Evolutionary conservation across 2,329 filamentous ascomycete genomes (phyloP).

Genomic region (Pseudogymnoascus sp.): DNA sequence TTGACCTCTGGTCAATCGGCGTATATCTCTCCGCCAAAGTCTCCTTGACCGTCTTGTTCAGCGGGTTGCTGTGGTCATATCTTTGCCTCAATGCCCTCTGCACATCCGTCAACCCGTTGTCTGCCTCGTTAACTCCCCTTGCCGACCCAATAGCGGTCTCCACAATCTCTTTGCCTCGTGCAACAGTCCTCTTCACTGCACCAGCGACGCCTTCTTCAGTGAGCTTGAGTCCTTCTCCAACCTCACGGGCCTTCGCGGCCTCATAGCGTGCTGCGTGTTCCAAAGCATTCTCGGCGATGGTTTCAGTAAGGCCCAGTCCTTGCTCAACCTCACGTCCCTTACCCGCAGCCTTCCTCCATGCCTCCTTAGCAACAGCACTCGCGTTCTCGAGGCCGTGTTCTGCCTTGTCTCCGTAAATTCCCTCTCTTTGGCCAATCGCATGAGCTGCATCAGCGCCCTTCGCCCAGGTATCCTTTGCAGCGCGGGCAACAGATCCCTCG

Average conservation of each 20-base stretch:
- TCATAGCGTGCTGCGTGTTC: background rate
- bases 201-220: conserved; percentile 31
- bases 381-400: conserved; percentile 15
- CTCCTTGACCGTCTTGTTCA: conserved; percentile 44
- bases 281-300: background rate
- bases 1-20: conserved; percentile 33
- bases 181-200: conserved; percentile 32
- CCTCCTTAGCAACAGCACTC: conserved; percentile 15
- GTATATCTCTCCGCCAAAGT: conserved; percentile 47
- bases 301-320: background rate
- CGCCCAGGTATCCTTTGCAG: background rate
- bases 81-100: conserved; percentile 46
- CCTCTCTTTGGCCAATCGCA: background rate
- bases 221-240: conserved; percentile 22
- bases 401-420: background rate
- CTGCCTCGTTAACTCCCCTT: conserved; percentile 38
- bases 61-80: conserved; percentile 35
- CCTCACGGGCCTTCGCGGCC: conserved; percentile 5
- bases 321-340: background rate
- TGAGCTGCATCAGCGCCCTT: background rate
- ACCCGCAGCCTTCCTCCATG: background rate
- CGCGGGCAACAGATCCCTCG: background rate
- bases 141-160: conserved; percentile 33
- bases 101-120: conserved; percentile 17
- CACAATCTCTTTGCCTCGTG: conserved; percentile 30